Conservation (phyloP, 2,329 filamentous ascomycete genomes). For the Akanthomyces uredinophilus region DNA sequence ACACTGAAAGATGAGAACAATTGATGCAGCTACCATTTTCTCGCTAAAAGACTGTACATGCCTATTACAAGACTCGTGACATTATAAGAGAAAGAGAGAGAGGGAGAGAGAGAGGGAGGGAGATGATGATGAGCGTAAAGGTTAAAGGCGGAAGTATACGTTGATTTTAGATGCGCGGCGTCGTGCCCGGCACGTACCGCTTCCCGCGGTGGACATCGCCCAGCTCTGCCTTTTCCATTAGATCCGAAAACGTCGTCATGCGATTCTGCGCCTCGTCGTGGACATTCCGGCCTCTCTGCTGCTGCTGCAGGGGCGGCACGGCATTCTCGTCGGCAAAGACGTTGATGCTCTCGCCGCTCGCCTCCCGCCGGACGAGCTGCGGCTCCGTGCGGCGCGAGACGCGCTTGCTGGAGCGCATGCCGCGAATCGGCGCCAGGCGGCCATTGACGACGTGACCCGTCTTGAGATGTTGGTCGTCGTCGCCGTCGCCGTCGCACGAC, state of each 20-base stretch:
- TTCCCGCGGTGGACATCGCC: constrained; percentile 37
- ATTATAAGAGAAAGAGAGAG: background rate
- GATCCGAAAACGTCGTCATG: constrained; percentile 47
- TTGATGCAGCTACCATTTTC: background rate
- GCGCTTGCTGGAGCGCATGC: constrained; percentile 12
- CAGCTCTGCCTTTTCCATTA: constrained; percentile 46
- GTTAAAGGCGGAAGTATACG: background rate
- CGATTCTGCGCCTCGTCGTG: constrained; percentile 7
- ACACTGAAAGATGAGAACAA: background rate
- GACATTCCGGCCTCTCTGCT: background rate
- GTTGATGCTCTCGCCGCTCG: background rate
- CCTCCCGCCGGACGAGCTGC: background rate
- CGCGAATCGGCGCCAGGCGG: constrained; percentile 13
- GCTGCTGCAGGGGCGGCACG: background rate
- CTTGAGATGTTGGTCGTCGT: background rate
- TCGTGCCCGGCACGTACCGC: constrained; percentile 37
- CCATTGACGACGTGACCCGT: constrained; percentile 15
- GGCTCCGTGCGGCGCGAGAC: constrained; percentile 11
- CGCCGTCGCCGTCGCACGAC: background rate
- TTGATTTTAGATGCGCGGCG: constrained; percentile 26
- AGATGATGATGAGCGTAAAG: background rate
- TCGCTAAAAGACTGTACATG: background rate
- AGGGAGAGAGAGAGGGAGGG: background rate
- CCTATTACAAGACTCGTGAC: background rate
- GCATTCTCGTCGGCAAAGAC: constrained; percentile 5